Percentiles rank a stretch among this genome's conserved stretches.
Evolutionary conservation across 768 basidiomycete species (phyloP).

Genomic region (Leccinum incarnatum): DNA sequence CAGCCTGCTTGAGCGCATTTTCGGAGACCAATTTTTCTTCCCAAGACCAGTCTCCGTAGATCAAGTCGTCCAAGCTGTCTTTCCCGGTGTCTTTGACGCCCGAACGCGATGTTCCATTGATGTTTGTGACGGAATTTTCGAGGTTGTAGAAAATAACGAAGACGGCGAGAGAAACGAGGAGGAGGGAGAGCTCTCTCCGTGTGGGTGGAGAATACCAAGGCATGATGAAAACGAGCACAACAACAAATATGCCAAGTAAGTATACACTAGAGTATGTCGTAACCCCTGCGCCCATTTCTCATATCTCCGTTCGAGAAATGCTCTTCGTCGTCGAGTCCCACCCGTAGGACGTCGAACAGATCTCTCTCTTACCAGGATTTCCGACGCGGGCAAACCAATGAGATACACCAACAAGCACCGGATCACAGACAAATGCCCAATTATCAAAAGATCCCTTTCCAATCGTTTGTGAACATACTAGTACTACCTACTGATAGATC

Average conservation of each 20-base stretch:
- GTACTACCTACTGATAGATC: constrained; percentile 67
- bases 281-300: not conserved
- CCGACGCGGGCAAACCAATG: constrained; percentile 57
- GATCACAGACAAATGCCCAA: constrained; percentile 96
- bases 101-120: constrained; percentile 19
- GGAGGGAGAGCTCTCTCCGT: constrained; percentile 68
- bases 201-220: constrained; percentile 65
- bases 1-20: constrained; percentile 48
- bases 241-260: not conserved
- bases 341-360: constrained; percentile 84
- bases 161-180: constrained; percentile 60
- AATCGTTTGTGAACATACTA: constrained; percentile 37
- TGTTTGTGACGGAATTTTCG: constrained; percentile 52
- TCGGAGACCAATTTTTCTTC: constrained; percentile 58
- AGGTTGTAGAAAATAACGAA: constrained; percentile 76
- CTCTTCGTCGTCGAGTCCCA: too few relatives aligned
- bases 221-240: constrained; percentile 36
- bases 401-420: constrained; percentile 92
- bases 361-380: constrained; percentile 97
- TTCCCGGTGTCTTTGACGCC: constrained; percentile 35
- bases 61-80: constrained; percentile 53
- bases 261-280: constrained; percentile 2
- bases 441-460: constrained; percentile 90
- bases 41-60: constrained; percentile 72
- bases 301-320: too few relatives aligned